Percentiles rank a stretch among this genome's conserved stretches.
Conservation (phyloP, 306 rosid species). For the Prinsepia uniflora region DNA sequence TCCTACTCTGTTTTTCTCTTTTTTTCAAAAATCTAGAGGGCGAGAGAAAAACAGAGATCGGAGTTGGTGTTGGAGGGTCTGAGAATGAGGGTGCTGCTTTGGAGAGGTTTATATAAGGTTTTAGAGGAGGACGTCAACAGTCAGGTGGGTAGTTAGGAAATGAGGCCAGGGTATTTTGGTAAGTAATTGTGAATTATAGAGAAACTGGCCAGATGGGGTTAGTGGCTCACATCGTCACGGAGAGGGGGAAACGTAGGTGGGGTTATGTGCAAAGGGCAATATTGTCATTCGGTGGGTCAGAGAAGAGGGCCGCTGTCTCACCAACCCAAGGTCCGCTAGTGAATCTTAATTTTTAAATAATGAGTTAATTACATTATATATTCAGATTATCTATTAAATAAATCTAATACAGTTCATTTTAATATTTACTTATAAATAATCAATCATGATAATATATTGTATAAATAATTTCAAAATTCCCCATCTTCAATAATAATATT, state of each 20-base stretch:
- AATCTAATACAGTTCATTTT: no score
- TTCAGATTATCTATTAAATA: no score
- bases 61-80: slow-evolving; percentile 10
- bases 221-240: neutral
- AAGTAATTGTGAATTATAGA: neutral
- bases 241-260: slow-evolving; percentile 4
- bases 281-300: neutral
- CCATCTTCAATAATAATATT: no score
- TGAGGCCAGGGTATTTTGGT: slow-evolving; percentile 14
- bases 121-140: neutral
- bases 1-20: neutral
- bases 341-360: neutral
- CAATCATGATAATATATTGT: no score
- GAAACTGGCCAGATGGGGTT: neutral
- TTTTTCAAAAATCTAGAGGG: slow-evolving; percentile 7
- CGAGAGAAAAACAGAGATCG: neutral
- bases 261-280: neutral
- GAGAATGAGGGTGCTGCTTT: slow-evolving; percentile 15
- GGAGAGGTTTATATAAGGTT: slow-evolving; percentile 21
- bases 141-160: slow-evolving; percentile 9
- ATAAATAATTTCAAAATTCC: no score
- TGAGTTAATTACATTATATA: no score
- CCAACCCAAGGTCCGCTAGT: slow-evolving; percentile 3
- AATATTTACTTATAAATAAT: no score
- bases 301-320: neutral